Base-by-base conservation (phyloP, 257 asterid species). In the Parsonsia alboflavescens region DNA sequence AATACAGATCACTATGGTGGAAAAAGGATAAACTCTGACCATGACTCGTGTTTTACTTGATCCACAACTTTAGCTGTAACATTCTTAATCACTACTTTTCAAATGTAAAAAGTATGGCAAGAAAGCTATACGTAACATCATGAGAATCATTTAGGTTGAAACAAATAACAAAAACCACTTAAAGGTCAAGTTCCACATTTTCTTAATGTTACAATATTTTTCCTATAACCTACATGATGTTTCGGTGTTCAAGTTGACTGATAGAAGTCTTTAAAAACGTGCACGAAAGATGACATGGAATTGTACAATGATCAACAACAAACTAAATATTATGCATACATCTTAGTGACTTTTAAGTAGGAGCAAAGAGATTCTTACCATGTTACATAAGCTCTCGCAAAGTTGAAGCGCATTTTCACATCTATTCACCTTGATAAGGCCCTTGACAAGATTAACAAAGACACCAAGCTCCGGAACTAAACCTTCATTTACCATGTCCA, bases 321-420 rank as follows among this genome's bases (percentile, higher is more conserved):
- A 59, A 45, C 26, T 26, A 48, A 41, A 12, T 11, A 22, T 26
- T 16, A 57, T 21, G 39, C 16, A 42, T 13, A 22, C 30, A 19
- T 10, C 24, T 36, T 33, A n/a, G 8, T 59, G 39, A 57, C 5
- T 10, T 68, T 46, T 46, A 36, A 54, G 75, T 75, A 19, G 36
- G 44, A 61, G 66, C 41, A 30, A 54, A 76, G 56, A 70, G 54
- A 24, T 36, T 21, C 6, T 10, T 52, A 77, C 96, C 97, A 85
- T 89, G 82, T 63, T 50, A 79, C 90, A 91, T 78, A 93, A 84
- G 82, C 92, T 85, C 80, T 89, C 86, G 6, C 91, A 88, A 74
- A 93, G 90, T 57, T 86, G 71, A 85, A 93, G 83, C 46, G 96
- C 97, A 72, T 88, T 89, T 74, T 84, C 96, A 91, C 96, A 91